Conservation (phyloP, 163 green algal species). For the Scenedesmus sp. region DNA sequence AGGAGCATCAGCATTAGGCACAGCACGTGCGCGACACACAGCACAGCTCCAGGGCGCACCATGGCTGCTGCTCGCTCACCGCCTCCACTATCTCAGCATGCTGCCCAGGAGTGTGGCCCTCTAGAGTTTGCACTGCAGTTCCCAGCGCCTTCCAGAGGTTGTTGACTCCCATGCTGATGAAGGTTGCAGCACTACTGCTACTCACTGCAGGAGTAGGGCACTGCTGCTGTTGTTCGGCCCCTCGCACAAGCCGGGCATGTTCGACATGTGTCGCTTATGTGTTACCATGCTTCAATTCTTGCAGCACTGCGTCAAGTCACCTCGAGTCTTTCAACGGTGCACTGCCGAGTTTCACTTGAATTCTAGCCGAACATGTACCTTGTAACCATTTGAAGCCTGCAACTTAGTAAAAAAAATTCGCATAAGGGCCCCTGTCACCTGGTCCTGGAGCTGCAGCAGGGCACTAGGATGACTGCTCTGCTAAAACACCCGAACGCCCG, state of each 20-base stretch:
- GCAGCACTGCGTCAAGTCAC: background rate
- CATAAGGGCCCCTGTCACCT: background rate
- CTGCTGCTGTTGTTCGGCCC: background rate
- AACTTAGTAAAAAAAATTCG: background rate
- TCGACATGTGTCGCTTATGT: background rate
- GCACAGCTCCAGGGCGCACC: background rate
- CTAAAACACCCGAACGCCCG: background rate
- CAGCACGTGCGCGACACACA: background rate
- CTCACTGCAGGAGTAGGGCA: background rate
- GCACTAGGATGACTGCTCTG: background rate
- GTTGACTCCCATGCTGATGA: slow-evolving; percentile 33
- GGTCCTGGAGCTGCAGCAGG: background rate
- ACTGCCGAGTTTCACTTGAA: background rate
- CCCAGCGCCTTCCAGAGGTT: slow-evolving; percentile 50
- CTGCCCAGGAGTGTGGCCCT: background rate
- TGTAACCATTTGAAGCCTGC: too few relatives aligned
- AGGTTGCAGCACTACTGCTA: slow-evolving; percentile 6
- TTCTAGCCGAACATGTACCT: background rate
- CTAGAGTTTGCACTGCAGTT: background rate
- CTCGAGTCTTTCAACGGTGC: background rate
- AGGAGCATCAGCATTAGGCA: background rate
- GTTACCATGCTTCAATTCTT: background rate
- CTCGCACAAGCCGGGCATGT: background rate
- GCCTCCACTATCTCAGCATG: slow-evolving; percentile 23
- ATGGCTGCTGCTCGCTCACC: background rate